A percentile compares a stretch with the other conserved stretches of the same genome.
These are phyloP conservation scores for Phytopythium montanum DNA, from an alignment of 352 stramenopile species.

Conservation along the genomic window DNA sequence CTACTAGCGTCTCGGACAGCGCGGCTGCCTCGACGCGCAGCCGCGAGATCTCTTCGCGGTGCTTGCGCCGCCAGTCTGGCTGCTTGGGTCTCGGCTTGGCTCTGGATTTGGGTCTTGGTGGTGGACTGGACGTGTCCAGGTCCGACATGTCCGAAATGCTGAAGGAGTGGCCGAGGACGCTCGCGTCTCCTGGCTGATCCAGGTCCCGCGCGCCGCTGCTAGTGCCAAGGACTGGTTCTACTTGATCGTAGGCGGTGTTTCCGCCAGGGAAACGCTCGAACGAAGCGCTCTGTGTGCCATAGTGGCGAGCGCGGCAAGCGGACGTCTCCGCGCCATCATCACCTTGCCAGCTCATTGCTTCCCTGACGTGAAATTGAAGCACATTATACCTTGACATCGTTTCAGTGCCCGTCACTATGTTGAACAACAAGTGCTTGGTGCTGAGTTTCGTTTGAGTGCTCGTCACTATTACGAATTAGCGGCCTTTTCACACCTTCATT, in stretches of 20 bases:
- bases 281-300: neutral
- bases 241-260: neutral
- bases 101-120: neutral
- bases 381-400: no score
- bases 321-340: neutral
- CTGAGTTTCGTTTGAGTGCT: no score
- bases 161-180: neutral
- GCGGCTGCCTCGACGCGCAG: constrained; percentile 1
- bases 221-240: neutral
- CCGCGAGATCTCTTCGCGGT: constrained; percentile 5
- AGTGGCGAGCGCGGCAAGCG: neutral
- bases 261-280: neutral
- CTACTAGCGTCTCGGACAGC: neutral
- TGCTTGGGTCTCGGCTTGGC: neutral
- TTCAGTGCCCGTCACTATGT: neutral
- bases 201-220: neutral
- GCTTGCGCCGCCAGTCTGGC: constrained; percentile 8
- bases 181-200: neutral
- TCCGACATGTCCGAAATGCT: neutral
- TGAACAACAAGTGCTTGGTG: neutral
- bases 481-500: neutral
- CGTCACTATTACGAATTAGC: neutral
- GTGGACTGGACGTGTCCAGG: neutral
- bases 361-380: neutral
- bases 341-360: no score